These are phyloP conservation scores for Clonostachys sp. DNA, from an alignment of 2,329 filamentous ascomycete species.

Conservation along the genomic window DNA sequence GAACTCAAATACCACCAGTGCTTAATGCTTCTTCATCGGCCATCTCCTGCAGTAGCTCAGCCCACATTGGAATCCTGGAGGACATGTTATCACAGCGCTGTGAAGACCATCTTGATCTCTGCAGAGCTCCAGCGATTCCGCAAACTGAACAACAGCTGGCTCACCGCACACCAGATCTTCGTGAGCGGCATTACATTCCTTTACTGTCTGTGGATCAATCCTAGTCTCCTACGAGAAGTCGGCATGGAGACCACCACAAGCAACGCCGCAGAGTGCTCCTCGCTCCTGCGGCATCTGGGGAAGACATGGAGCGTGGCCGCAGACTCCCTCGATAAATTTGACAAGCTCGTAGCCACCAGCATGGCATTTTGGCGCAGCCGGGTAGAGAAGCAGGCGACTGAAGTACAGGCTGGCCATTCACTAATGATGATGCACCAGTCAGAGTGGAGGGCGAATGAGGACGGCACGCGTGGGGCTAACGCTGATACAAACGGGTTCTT, in stretches of 20 bases:
- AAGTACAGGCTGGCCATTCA: no score
- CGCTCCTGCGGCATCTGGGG: slow-evolving; percentile 10
- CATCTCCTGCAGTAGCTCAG: slow-evolving; percentile 15
- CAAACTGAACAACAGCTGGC: slow-evolving; percentile 18
- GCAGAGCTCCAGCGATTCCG: slow-evolving; percentile 16
- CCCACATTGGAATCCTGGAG: slow-evolving; percentile 13
- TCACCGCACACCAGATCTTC: slow-evolving; percentile 21
- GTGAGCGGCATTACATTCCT: slow-evolving; percentile 21
- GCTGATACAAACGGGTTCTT: no score
- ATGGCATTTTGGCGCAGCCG: no score
- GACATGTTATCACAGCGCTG: slow-evolving; percentile 16
- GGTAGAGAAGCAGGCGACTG: no score
- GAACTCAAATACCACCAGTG: slow-evolving; percentile 23
- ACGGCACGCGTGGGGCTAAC: no score
- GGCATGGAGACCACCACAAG: background rate
- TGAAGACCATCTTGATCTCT: slow-evolving; percentile 18
- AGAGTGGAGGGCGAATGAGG: no score
- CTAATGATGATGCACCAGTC: no score
- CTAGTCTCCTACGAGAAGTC: background rate
- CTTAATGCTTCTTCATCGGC: slow-evolving; percentile 19
- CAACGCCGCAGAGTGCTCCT: slow-evolving; percentile 8
- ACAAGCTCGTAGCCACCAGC: slow-evolving; percentile 2
- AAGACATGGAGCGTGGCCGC: slow-evolving; percentile 25
- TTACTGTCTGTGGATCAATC: slow-evolving; percentile 14
- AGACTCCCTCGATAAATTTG: slow-evolving; percentile 22